Conservation (phyloP, 1,139 yeast species). For the Pichia sp. region DNA sequence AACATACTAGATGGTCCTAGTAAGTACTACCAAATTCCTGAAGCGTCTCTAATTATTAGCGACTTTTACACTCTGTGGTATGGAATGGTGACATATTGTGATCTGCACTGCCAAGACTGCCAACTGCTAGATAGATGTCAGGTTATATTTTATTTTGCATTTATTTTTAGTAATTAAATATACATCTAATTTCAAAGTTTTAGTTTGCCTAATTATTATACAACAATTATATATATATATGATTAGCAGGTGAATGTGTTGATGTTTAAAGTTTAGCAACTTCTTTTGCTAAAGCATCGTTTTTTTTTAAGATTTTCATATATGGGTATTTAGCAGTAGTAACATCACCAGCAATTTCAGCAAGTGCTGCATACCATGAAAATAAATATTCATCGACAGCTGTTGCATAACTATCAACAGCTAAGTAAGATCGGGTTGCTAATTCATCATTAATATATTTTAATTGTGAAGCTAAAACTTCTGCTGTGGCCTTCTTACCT, state of each 20-base stretch:
- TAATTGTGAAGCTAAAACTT: background rate
- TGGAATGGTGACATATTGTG: no score
- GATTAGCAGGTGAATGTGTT: background rate
- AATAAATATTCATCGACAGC: constrained; percentile 8
- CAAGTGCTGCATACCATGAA: background rate
- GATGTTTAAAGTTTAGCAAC: background rate
- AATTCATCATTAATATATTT: constrained; percentile 8
- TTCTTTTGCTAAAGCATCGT: background rate
- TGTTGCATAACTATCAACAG: constrained; percentile 2
- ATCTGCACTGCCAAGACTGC: no score
- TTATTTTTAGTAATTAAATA: no score
- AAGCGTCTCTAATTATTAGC: no score
- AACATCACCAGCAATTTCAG: background rate
- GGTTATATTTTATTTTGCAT: no score
- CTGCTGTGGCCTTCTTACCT: constrained; percentile 1
- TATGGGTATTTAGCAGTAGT: constrained; percentile 6
- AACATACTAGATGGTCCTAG: no score
- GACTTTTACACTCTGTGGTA: no score
- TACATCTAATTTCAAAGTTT: no score
- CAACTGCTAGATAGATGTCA: no score
- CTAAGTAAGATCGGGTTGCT: constrained; percentile 3
- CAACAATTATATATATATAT: background rate
- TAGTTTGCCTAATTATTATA: no score
- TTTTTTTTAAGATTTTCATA: constrained; percentile 4
- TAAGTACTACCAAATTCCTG: no score